Base-by-base conservation (phyloP, 140 eudicot genomes). In the Ambrosia hybrid region DNA sequence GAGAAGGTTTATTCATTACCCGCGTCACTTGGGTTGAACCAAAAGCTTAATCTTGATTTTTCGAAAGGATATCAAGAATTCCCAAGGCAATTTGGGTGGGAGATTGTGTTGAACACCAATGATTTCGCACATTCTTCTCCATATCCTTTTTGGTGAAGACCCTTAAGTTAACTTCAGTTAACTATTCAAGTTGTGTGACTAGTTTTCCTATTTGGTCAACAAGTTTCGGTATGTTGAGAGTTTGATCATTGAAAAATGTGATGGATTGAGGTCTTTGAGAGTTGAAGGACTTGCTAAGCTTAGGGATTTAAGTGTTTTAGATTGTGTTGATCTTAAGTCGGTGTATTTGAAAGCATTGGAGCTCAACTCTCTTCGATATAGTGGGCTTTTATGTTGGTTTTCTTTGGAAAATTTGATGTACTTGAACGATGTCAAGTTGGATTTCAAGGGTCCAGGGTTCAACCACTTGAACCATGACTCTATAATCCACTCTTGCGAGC, bases 11-110 rank as follows among this genome's bases (percentile, higher is more conserved):
- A 17, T 48, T 77, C 43, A 15, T 57, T 43, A 76, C 71, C 3
- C n/a, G 76, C 65, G 6, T 68, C 81, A 51, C 51, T 70, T 8
- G 81, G 76, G 66, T 10, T 77, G 17, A 70, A 69, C 57, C 69
- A 11, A 16, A 77, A 77, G 51, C 66, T 77, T 34, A 21, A 49
- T 69, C 76, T 77, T 51, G 81, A 77, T 69, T 77, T 69, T 63
- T 60, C 81, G 9, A 70, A 77, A 77, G 81, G 70, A 61, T 58
- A 60, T 17, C 72, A 51, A 69, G 71, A 61, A 7, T 60, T 37
- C 45, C 71, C 76, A 13, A 77, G 76, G 65, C 76, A 77, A 17
- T 69, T 77, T 60, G 71, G 76, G 62, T 69, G 76, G 81, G 76
- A 51, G 53, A 69, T 69, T 51, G 76, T 77, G 76, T 30, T 70